Base-by-base conservation (phyloP, 257 asterid species). In the Oldenlandia corymbosa region DNA sequence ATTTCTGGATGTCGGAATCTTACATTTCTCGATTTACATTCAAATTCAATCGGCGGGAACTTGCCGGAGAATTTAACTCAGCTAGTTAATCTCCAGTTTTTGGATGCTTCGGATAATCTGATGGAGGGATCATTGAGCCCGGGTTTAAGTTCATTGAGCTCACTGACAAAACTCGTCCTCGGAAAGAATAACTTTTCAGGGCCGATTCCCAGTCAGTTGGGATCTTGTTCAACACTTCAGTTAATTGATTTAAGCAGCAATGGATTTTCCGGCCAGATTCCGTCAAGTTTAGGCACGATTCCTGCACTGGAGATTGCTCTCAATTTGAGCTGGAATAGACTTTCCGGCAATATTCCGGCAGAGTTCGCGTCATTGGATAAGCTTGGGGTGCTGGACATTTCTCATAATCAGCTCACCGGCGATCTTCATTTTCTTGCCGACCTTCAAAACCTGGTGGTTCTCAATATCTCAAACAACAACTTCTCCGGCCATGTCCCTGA, bases 361-460 rank as follows among this genome's bases (percentile, higher is more conserved):
- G 93, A 82, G 70, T 81, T 89, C 66, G 65, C 81, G 0, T 79
- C 79, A 1, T 67, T 89, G 82, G 83, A 81, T 71, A 81, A 73
- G 76, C 81, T 89, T 3, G 96, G 88, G 30, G 85, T 81, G 54
- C 52, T 89, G 58, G 96, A 89, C 60, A 75, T 89, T 31, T 89
- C 96, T 43, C 86, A 89, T 77, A 89, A 89, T 72, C 80, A 78
- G 18, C 85, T 89, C 73, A 78, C 93, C 50, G 96, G 96, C 5
- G 86, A 89, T 58, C 87, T 86, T 16, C 87, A 71, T 59, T 65
- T 65, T 47, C 82, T 89, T 1, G 74, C 83, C 0, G 81, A 70
- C 7, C 88, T 89, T 65, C 83, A 82, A 17, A 86, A 89, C 67
- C 88, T 89, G 2, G 95, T 89, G 52, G 90, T 74, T 4, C 82